Evolutionary conservation across 768 basidiomycete genomes (phyloP), one percentile per base, ranked within the genome.

Genomic region (Rhizopogon rudus): DNA sequence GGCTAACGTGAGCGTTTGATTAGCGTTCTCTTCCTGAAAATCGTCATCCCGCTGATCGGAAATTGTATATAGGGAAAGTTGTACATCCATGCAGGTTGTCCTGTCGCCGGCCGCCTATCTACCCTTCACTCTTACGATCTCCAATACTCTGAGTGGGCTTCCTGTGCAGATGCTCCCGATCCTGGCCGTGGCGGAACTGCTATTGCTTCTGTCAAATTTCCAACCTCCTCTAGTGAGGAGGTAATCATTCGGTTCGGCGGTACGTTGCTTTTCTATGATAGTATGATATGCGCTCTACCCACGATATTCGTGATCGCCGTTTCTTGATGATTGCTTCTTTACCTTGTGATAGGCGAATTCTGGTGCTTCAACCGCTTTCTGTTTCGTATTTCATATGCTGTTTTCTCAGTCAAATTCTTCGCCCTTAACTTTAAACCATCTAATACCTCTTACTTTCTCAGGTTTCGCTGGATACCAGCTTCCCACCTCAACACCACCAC

Each of bases 81-180:
- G 12, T 75, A 71, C 60, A 58, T 76, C 3, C 77, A 77, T 53
- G 75, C 75, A 1, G 75, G 74, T 12, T 77, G 76, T 43, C 75
- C 74, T 0, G 50, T 61, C 0, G 59, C 63, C 13, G 76, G 76
- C 10, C 70, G 76, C 25, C 66, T 75, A 5, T 51, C 60, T 13
- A 61, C 67, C 3, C 58, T 77, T 31, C 72, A 76, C 53, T 62
- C 71, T 12, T 70, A 73, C 60, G 64, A 71, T 51, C 52, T 73
- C 40, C 20, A 52, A 6, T 61, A 60, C 3, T 57, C 61, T 6
- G 50, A 49, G 22, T 77, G 77, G 75, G 25, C 64, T 29, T 39
- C 48, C 25, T 65, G 74, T 6, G 59, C 72, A n/a, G 55, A 66
- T 16, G 76, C 73, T 0, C 77, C 77, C 1, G 71, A 60, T 4